Base-by-base conservation (phyloP, 2,329 filamentous ascomycete genomes). In the Aspergillus sp. region DNA sequence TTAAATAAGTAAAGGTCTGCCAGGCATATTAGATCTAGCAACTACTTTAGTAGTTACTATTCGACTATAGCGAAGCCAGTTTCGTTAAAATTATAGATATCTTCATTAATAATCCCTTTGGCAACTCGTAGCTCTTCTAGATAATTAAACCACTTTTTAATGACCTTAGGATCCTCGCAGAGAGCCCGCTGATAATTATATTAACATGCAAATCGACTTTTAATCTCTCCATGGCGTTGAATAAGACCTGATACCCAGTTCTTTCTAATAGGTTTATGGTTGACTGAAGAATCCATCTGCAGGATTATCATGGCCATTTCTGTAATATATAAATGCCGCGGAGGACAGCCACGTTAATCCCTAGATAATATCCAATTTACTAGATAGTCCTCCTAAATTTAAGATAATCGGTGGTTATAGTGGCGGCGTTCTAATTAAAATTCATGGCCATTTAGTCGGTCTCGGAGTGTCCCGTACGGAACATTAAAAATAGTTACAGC, bases 41-140 rank as follows among this genome's bases (percentile, higher is more conserved):
- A 56, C 47, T 24, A 56, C 60, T 42, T 56, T 62, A 41, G 50
- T 33, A 51, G 49, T 60, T 34, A 30, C 41, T 46, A 59, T 49
- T 19, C 61, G 24, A 13, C 61, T 50, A 64, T 66, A 44, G 51
- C n/a, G 49, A 64, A 66, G 48, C 62, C 57, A 39, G 40, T 64
- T 34, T 65, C 48, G 40, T 65, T 46, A 46, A 65, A 63, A 33
- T 65, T 65, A 40, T 59, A 67, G 44, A 63, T 56, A 60, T 62
- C 51, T 22, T 57, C 17, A 30, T 60, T 40, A 15, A 33, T 17
- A 24, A 63, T 61, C 19, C 59, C 41, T 49, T 63, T 51, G 17
- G 59, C 45, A n/a, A 37, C 30, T 37, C 49, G 47, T 20, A 33
- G 57, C 20, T 53, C 56, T 53, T 51, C 22, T 50, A 50, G 6